Evolutionary conservation across 139 green algal species (phyloP).

Genomic region (Micractinium conductrix): DNA sequence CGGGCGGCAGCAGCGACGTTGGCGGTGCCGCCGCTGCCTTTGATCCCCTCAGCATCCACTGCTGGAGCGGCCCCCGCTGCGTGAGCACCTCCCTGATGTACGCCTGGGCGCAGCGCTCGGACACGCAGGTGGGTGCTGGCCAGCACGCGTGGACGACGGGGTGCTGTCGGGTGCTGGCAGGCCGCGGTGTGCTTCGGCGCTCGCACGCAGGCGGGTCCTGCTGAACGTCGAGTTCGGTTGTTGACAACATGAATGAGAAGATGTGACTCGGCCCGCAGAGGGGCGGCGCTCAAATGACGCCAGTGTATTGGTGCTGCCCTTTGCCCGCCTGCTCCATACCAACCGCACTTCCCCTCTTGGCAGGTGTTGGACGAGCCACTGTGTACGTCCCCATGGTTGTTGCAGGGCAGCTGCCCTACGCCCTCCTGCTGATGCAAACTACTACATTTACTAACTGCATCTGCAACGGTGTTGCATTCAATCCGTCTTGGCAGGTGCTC

Average conservation of each 20-base stretch:
- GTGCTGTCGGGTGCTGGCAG: neutral
- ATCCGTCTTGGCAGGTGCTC: conserved; percentile 41
- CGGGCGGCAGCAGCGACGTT: neutral
- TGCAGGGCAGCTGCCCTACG: too few species aligned
- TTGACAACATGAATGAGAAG: too few species aligned
- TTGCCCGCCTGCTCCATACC: too few species aligned
- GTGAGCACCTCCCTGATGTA: conserved; percentile 51
- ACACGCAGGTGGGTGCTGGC: conserved; percentile 1
- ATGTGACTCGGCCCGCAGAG: too few species aligned
- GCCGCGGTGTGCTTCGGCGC: neutral
- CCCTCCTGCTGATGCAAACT: too few species aligned
- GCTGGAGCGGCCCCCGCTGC: conserved; percentile 46
- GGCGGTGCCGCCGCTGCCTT: neutral
- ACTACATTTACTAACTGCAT: too few species aligned
- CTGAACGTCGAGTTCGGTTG: too few species aligned
- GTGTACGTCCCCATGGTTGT: too few species aligned
- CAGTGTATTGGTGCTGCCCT: neutral
- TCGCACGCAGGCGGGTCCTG: too few species aligned
- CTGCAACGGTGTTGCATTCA: too few species aligned
- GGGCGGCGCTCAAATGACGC: neutral
- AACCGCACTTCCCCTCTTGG: too few species aligned
- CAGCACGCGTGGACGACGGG: neutral
- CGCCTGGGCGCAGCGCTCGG: conserved; percentile 39
- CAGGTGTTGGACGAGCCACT: too few species aligned
- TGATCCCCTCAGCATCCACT: conserved; percentile 26